Base-by-base conservation (phyloP, 768 basidiomycete species). In the Suillus hirtellus region DNA sequence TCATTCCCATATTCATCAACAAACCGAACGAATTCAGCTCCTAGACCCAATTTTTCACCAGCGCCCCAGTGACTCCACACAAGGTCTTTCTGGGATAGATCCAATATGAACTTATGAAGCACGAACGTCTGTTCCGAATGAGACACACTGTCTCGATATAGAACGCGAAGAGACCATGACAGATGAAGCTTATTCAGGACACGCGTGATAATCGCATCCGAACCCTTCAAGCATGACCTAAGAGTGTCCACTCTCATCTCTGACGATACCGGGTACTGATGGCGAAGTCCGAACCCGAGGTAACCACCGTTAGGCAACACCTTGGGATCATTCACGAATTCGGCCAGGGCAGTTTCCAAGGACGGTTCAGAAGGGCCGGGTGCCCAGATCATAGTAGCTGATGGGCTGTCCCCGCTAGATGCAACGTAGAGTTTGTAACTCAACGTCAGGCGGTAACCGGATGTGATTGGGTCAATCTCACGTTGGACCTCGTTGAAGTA, bases 401-500 rank as follows among this genome's bases (percentile, higher is more conserved):
- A 58, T 58, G 10, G 9, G 27, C 40, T 58, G 27, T 42, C 56
- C 17, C 15, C 24, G 17, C 17, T 27, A 19, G 40, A 31, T 5
- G 27, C 24, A 44, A 65, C 71, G 62, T 75, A 74, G 24, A 82
- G 75, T 62, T 81, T 81, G 69, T 78, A 81, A 1, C 82, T 79
- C 55, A 84, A 52, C 2, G 79, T 83, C 40, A 84, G 73, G 2
- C 84, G 77, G 43, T 77, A 68, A 0, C 83, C 82, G 0, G 76
- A 73, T 6, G 43, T 72, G 60, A 84, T 79, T 1, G 72, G 75
- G n/a, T 73, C 46, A 56, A 83, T 80, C 59, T 83, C 81, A 64
- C 82, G 80, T 59, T 81, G 77, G 63, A 82, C 71, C 55, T 82
- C 81, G 40, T 77, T 74, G 69, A 74, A 80, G 64, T 84, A 81